Base-by-base conservation (phyloP, 805 yeast genomes). In the Ogataea saltuana region DNA sequence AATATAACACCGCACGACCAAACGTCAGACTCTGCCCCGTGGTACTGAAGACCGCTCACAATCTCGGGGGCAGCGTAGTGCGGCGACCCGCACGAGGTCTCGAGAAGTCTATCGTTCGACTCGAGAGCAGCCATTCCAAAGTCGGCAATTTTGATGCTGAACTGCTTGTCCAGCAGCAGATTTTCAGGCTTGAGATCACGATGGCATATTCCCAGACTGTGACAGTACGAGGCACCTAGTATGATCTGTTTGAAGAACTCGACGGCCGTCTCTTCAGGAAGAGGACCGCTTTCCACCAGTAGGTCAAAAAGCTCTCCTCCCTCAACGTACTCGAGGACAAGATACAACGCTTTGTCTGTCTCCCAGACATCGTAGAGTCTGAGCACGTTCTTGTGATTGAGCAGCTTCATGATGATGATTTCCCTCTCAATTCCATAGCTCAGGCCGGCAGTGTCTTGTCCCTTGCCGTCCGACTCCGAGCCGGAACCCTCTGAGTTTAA, bases 81-180 rank as follows among this genome's bases (percentile, higher is more conserved):
- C 7, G 99, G 99, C 13, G 97, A 89, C 1, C 99, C 99, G 67
- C 99, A 93, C 15, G 95, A 83, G 4, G 99, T 93, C 63, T 91
- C 97, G 45, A 93, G 71, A 58, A 91, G 68, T 55, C 85, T 80
- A 53, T 83, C 91, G 41, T 77, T 78, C n/a, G 70, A 61, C 63
- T 93, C 98, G 34, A 93, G 70, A 6, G 99, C 98, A 13, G 99
- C 99, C 99, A 93, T 93, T 25, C 99, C 99, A 63, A 93, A 93
- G 67, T 93, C 99, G 8, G 99, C 99, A 53, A 93, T 88, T 64
- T 93, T 93, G 63, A 93, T 90, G 64, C 88, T 89, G 50, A 83
- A 79, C 61, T 88, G 76, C 60, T 83, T 82, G 68, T 90, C 98
- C 32, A 90, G 70, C 39, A 85, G 63, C 19, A 85, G 74, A 53